Conservation (phyloP, 1,139 yeast species). For the Hanseniaspora sp. region DNA sequence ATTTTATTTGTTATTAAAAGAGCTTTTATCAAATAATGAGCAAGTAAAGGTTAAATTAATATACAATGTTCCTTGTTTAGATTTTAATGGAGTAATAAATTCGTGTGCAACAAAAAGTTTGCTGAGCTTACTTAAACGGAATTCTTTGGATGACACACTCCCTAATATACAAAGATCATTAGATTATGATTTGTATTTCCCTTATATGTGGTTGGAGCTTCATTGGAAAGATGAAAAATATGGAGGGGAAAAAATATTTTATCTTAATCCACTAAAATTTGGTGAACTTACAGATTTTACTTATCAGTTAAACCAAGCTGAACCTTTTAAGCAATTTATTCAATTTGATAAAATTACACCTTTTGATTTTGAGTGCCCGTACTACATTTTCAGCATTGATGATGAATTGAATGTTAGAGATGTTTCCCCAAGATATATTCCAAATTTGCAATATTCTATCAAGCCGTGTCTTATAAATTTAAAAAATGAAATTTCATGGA, state of each 20-base stretch:
- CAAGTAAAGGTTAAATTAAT: background rate
- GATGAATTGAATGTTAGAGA: background rate
- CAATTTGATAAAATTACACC: conserved; percentile 3
- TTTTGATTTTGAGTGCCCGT: background rate
- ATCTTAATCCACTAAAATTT: conserved; percentile 1
- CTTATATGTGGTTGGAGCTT: conserved; percentile 9
- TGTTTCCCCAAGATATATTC: conserved; percentile 9
- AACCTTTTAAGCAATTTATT: conserved; percentile 4
- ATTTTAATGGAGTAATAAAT: conserved; percentile 4
- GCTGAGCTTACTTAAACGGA: background rate
- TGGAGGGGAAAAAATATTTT: too few relatives aligned
- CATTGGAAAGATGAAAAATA: background rate
- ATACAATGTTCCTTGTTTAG: conserved; percentile 9
- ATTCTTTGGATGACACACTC: background rate
- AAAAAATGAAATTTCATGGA: conserved; percentile 11
- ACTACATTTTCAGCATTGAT: conserved; percentile 5
- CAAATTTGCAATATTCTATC: conserved; percentile 6
- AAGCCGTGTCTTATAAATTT: conserved; percentile 8
- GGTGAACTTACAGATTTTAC: background rate
- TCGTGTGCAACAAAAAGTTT: conserved; percentile 11
- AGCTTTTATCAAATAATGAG: background rate
- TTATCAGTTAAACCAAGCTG: background rate
- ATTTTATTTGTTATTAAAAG: background rate
- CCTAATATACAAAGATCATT: background rate
- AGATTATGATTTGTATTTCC: conserved; percentile 12